Base-by-base conservation (phyloP, 2,329 filamentous ascomycete genomes). In the Tolypocladium endophyticum region DNA sequence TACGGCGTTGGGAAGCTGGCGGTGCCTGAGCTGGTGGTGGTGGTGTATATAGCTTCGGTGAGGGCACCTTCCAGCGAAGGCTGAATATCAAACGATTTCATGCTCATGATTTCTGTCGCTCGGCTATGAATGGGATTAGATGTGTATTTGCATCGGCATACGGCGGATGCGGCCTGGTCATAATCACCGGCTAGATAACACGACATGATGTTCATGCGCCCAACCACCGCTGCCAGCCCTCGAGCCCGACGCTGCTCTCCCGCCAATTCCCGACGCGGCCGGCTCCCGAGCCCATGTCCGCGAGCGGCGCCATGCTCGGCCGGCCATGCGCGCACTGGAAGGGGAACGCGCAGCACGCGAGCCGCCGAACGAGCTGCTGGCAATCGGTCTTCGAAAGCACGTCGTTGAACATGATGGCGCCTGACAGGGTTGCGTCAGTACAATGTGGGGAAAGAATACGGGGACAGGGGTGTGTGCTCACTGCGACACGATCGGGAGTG, bases 361-460 rank as follows among this genome's bases (percentile, higher is more conserved):
- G 73, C 3, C 77, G 77, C 1, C 59, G 61, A 0, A 93, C 70
- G 39, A 94, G 71, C 0, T 71, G 68, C 12, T 73, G 64, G 65
- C 90, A 93, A 63, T 90, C 79, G 0, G 77, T 72, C 0, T 69
- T 63, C 0, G 77, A 78, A 9, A 94, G 73, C 7, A 74, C 68
- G 67, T 95, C 90, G 65, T 93, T 93, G 73, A 95, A 95, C 89
- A 92, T 93, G 69, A 94, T 86, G 2, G 90, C 89, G 41, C 76
- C 79, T 81, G 20, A 1, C 16, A 33, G 18, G 53, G 14, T 25
- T 52, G 18, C 12, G 59, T 69, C 52, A 67, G 63, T 5, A 23
- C 55, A 20, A 20, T 16, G 14, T 30, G 7, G 30, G 33, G 0
- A 11, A 6, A 23, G 8, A 9, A 20, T 35, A 16, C 12, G 28